Evolutionary conservation across 225 moss, liverwort and hornwort species (phyloP).

Genomic region (Straminergon stramineum): DNA sequence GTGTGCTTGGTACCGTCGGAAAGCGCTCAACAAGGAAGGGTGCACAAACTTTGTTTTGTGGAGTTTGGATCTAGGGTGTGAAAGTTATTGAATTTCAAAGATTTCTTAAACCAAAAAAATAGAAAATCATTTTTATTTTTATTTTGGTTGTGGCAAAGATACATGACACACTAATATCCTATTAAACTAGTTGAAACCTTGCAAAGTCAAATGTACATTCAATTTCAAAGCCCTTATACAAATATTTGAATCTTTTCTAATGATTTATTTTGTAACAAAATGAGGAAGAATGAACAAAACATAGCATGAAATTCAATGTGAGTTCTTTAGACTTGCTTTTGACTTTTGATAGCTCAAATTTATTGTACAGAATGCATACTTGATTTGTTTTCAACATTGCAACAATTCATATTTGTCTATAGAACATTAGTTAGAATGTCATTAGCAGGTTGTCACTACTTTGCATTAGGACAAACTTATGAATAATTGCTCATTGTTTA

Average conservation of each 20-base stretch:
- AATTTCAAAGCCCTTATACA: neutral
- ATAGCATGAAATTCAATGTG: neutral
- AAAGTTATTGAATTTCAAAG: too few species aligned
- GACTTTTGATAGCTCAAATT: neutral
- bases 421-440: too few species aligned
- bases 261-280: neutral
- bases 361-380: neutral
- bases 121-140: too few species aligned
- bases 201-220: neutral
- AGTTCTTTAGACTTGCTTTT: accelerated
- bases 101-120: too few species aligned
- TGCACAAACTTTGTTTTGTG: too few species aligned
- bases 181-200: neutral
- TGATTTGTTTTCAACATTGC: too few species aligned
- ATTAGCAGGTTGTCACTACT: neutral
- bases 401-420: too few species aligned
- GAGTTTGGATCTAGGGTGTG: too few species aligned
- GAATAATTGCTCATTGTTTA: neutral
- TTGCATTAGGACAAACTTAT: neutral
- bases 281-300: neutral
- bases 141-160: too few species aligned
- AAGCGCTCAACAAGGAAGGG: too few species aligned
- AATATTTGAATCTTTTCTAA: neutral
- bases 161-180: too few species aligned
- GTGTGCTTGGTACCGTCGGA: too few species aligned